Evolutionary conservation across 2,329 filamentous ascomycete species (phyloP), one percentile per base, ranked within the genome.

Genomic region (Colletotrichum godetiae): DNA sequence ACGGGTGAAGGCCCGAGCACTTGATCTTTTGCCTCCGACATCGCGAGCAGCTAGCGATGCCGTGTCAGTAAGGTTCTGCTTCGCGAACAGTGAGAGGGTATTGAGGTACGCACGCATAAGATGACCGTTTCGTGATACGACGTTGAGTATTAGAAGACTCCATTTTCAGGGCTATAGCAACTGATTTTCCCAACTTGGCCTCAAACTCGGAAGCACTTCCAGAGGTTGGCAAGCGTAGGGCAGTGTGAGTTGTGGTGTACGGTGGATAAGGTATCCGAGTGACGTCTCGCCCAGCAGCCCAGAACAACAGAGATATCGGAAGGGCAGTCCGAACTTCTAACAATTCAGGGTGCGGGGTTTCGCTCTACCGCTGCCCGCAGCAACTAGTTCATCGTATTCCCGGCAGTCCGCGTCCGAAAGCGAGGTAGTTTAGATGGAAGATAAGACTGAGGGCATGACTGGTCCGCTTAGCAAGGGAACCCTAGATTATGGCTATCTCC

Each of bases 21-120:
- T 72, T 72, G 58, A 72, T 72, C 52, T 72, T 72, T 19, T 72
- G 69, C 37, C 69, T 68, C 31, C 69, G 69, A 63, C 69, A 72
- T 72, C 65, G 69, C 42, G 69, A 72, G 53, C 69, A 72, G 2
- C 58, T 72, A 22, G 29, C 12, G 4, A 22, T 2, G 2, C 15
- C 19, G 5, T 53, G 52, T 58, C 19, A 65, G 60, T 42, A 42
- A 42, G 15, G 37, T 27, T 8, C 19, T 31, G 24, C n/a, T 19
- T 19, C n/a, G 15, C n/a, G 27, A 69, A 6, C 13, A 22, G 19
- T 0, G 5, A 11, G 8, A 2, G 31, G 37, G 24, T 31, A 8
- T 5, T 13, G 1, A 22, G 12, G 19, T 10, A 72, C 69, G 8
- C 58, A 72, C 65, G 69, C 58, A 24, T 64, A 72, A 1, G 69